phyloP scores from a whole-genome alignment of 1,139 yeast species.

The Magnusiomyces tetraspermus region DNA sequence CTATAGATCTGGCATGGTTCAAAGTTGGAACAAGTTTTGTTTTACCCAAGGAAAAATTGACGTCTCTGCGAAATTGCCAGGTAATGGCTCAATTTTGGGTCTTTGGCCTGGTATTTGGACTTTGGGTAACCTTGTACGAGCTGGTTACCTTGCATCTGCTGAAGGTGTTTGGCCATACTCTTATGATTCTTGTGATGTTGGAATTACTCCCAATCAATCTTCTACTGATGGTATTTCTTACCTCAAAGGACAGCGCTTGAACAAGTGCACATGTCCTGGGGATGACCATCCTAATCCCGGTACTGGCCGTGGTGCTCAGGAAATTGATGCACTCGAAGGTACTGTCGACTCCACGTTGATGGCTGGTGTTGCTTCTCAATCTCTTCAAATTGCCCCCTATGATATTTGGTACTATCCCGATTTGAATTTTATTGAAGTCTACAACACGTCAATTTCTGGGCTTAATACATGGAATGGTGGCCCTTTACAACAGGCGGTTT shows the following conservation, averaged over 20 bases:
- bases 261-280: conserved; percentile 60
- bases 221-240: conserved; percentile 71
- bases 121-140: conserved; percentile 75
- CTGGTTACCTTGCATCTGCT: conserved; percentile 69
- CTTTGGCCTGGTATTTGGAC: conserved; percentile 92
- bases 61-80: conserved; percentile 62
- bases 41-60: conserved; percentile 69
- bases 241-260: conserved; percentile 67
- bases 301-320: conserved; percentile 80
- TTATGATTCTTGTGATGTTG: conserved; percentile 76
- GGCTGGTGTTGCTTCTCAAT: conserved; percentile 66
- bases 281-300: conserved; percentile 77
- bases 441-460: conserved; percentile 50
- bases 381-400: conserved; percentile 73
- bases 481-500: conserved; percentile 75
- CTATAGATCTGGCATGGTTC: conserved; percentile 79
- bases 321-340: conserved; percentile 78
- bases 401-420: conserved; percentile 84
- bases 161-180: conserved; percentile 89
- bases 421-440: conserved; percentile 56
- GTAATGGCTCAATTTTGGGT: conserved; percentile 59
- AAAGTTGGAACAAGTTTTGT: conserved; percentile 76
- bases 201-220: conserved; percentile 83
- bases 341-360: conserved; percentile 38
- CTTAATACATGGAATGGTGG: conserved; percentile 80